Base-by-base conservation (phyloP, 495 filamentous ascomycete genomes). In the Penicillium canescens region DNA sequence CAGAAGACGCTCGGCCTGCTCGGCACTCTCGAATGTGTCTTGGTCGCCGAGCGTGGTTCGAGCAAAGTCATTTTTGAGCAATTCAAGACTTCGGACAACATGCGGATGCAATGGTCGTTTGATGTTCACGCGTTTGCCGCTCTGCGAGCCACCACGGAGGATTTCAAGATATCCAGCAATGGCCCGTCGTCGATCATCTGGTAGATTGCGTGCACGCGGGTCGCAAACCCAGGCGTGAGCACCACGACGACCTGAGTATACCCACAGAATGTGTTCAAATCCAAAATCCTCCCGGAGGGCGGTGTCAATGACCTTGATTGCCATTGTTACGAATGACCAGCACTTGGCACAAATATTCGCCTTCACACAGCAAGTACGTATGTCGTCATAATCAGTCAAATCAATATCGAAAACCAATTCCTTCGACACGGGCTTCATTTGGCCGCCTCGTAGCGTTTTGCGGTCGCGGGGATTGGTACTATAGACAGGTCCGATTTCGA, bases 171-270 rank as follows among this genome's bases (percentile, higher is more conserved):
- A 98, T 7, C 86, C 83, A 4, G 90, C 90, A 41, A 98, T 82
- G 3, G 91, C 89, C 54, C 83, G 85, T 28, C 94, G 80, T 61
- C 89, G 90, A 46, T 84, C 76, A 65, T 98, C 94, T 60, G 96
- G 86, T 72, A 98, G 78, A 35, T 77, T 76, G 52, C 94, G 81
- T 4, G 92, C 94, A 42, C 85, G 83, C 53, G 87, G 88, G 70
- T 98, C 94, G 66, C 93, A 96, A n/a, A 98, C 89, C 94, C 94
- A 98, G 7, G 93, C 94, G 85, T 98, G 94, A 13, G 87, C 91
- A 69, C 94, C 94, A 83, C 94, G 83, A 65, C 94, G 88, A 33
- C 94, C 94, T 0, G 94, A 98, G 70, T 97, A 98, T 1, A 98
- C 92, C 94, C 94, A 98, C 61, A 98, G 79, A 57, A 98, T 92